phyloP scores from a whole-genome alignment of 73 alveolate genomes.

The Tetrahymena thermophila region DNA sequence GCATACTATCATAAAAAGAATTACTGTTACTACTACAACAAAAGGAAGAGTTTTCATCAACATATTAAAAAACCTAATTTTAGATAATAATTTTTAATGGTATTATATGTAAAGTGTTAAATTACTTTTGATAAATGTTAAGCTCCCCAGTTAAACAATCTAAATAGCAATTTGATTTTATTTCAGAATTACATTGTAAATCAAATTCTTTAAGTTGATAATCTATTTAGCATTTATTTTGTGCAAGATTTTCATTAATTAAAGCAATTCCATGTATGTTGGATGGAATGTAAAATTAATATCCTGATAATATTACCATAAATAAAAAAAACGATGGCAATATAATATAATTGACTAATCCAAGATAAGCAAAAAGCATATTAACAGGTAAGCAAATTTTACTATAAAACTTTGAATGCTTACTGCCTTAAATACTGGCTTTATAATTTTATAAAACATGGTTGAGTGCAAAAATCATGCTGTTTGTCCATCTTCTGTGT shows the following conservation, averaged over 20 bases:
- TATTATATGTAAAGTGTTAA: no score
- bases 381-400: not conserved
- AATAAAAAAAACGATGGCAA: not conserved
- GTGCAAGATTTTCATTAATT: no score
- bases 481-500: slow-evolving; percentile 61
- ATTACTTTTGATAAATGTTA: not conserved
- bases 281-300: not conserved
- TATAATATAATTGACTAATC: not conserved
- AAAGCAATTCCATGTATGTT: not conserved
- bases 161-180: not conserved
- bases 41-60: not conserved
- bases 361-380: not conserved
- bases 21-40: not conserved
- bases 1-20: not conserved
- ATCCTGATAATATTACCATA: not conserved
- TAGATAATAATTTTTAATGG: not conserved
- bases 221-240: not conserved
- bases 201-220: not conserved
- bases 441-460: slow-evolving; percentile 7
- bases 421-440: not conserved
- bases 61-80: not conserved
- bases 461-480: slow-evolving; percentile 46
- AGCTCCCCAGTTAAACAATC: not conserved
- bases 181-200: not conserved
- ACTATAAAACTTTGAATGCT: not conserved